A percentile compares a stretch with the other conserved stretches of the same genome.
These are phyloP conservation scores for Myrica gale DNA, from an alignment of 306 rosid species.

Conservation along the genomic window DNA sequence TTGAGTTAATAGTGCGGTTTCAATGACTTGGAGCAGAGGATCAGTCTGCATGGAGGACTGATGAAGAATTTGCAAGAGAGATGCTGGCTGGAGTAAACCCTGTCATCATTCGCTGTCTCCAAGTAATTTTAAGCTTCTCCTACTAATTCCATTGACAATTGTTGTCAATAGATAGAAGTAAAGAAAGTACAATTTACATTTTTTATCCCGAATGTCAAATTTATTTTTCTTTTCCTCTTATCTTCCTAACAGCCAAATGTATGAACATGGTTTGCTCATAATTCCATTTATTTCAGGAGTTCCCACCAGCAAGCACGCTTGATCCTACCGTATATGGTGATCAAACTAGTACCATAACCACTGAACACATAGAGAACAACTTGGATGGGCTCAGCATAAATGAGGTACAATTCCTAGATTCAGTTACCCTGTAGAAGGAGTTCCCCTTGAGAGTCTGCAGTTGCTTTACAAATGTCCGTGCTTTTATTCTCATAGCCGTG, in stretches of 20 bases:
- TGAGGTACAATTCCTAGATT: conserved; percentile 38
- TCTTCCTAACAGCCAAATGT: not conserved
- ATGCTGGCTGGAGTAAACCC: conserved; percentile 89
- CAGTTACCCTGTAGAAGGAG: too few species aligned
- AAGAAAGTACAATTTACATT: not conserved
- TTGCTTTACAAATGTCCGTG: too few species aligned
- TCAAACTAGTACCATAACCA: conserved; percentile 50
- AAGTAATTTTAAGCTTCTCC: conserved; percentile 43
- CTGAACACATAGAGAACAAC: conserved; percentile 42
- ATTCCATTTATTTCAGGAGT: conserved; percentile 2
- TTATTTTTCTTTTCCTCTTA: not conserved
- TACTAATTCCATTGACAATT: not conserved
- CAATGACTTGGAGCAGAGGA: conserved; percentile 54
- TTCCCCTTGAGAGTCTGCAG: too few species aligned
- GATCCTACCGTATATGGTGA: conserved; percentile 54
- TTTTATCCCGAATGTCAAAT: not conserved
- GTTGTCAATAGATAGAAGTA: not conserved
- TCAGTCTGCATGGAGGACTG: conserved; percentile 74
- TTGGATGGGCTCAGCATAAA: conserved; percentile 55
- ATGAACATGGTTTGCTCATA: not conserved
- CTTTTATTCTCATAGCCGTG: too few species aligned
- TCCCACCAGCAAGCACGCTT: conserved; percentile 69
- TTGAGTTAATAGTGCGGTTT: conserved; percentile 13
- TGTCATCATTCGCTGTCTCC: conserved; percentile 51
- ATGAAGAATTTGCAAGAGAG: conserved; percentile 87